Percentiles rank a stretch among this genome's conserved stretches.
Evolutionary conservation across 2,329 filamentous ascomycete species (phyloP).

Genomic region (Blastomyces gilchristii): DNA sequence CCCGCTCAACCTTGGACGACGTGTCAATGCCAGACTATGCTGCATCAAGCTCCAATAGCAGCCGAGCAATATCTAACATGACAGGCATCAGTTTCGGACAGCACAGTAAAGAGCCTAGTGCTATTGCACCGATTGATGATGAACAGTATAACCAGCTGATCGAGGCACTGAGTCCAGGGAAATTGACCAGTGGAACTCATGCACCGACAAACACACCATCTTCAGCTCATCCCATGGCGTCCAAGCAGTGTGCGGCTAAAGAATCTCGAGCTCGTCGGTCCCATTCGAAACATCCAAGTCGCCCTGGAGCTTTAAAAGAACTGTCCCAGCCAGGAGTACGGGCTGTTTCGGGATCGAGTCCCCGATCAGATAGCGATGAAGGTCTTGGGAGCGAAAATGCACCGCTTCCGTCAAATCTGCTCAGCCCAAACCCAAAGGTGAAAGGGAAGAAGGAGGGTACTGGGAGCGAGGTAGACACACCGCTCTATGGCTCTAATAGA

Average conservation of each 20-base stretch:
- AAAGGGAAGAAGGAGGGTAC: constrained; percentile 27
- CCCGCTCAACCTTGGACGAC: constrained; percentile 35
- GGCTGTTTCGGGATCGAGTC: constrained; percentile 26
- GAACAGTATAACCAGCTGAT: constrained; percentile 31
- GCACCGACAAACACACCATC: constrained; percentile 26
- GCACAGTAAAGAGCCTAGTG: constrained; percentile 33
- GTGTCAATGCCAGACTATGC: constrained; percentile 42
- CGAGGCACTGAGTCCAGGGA: constrained; percentile 30
- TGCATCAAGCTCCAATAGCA: constrained; percentile 31
- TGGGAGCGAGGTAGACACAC: constrained; percentile 5
- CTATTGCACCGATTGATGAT: constrained; percentile 26
- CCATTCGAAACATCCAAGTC: constrained; percentile 18
- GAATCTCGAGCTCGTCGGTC: constrained; percentile 22
- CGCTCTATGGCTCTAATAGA: not conserved
- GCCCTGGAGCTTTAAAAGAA: constrained; percentile 21
- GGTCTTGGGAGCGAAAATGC: constrained; percentile 15
- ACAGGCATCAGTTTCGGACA: constrained; percentile 32
- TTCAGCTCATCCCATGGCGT: constrained; percentile 16
- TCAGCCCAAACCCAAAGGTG: constrained; percentile 26
- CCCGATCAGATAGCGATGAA: constrained; percentile 19
- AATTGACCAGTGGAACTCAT: constrained; percentile 21
- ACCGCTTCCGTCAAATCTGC: constrained; percentile 19
- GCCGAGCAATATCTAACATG: constrained; percentile 33
- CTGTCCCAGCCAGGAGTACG: constrained; percentile 24
- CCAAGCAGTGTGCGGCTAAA: constrained; percentile 23